Base-by-base conservation (phyloP, 2,329 filamentous ascomycete genomes). In the Monilinia fructicola region DNA sequence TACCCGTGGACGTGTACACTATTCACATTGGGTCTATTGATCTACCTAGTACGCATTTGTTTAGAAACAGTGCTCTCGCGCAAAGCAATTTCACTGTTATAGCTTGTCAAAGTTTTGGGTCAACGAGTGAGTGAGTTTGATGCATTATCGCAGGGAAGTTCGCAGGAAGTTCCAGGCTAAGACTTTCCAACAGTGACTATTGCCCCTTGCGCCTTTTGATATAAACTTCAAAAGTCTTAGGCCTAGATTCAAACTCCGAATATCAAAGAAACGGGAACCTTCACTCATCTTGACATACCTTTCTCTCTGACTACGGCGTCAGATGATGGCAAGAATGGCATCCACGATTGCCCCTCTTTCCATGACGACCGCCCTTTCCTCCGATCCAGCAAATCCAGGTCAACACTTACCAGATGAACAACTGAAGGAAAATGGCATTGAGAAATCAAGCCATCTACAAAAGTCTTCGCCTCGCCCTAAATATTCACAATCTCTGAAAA, bases 401-500 rank as follows among this genome's bases (percentile, higher is more conserved):
- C 56, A 65, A 11, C 64, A 67, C 28, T 69, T 71, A 54, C 44
- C 73, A 54, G 67, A 68, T 23, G 71, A 69, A 21, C 67, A 71
- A 60, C 50, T 74, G 54, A 67, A 68, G 54, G 28, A 67, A 65
- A 69, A 74, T 48, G 71, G 73, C 3, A 67, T 71, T 53, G 69
- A 69, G 11, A 69, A 68, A 52, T 60, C 56, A 35, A 70, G 72
- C 31, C 56, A 54, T 18, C 46, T 38, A 31, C 65, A 70, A 52
- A 21, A 53, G n/a, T 35, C 35, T 11, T 40, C 68, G 10, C 66
- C 11, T n/a, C 48, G 50, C n/a, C 67, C 64, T 42, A 42, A 70
- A 42, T 62, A 68, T 59, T 69, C 74, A 40, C 66, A 68, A 31
- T 74, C 73, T 35, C 26, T 75, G 50, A 73, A 75, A 58, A 61